These are phyloP conservation scores for Grifola frondosa DNA, from an alignment of 1,284 basidiomycete genomes.

Conservation along the genomic window DNA sequence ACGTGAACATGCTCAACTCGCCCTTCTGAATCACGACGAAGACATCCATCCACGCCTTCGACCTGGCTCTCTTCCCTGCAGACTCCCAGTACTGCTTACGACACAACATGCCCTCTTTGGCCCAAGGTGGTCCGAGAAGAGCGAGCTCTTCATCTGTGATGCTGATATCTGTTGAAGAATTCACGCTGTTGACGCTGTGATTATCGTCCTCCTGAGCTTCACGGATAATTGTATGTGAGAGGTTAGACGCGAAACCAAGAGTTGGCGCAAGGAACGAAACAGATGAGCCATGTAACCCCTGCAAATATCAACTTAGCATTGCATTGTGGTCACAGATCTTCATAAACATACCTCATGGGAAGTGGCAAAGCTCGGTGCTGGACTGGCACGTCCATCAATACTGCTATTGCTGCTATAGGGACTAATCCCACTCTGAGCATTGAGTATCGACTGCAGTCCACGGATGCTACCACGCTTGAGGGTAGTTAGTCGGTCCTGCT, in stretches of 20 bases:
- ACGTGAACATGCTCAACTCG: constrained; percentile 92
- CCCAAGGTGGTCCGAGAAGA: constrained; percentile 94
- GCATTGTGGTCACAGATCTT: background rate
- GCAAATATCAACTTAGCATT: constrained; percentile 18
- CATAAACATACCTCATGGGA: constrained; percentile 69
- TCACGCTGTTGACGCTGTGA: constrained; percentile 64
- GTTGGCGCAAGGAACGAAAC: constrained; percentile 70
- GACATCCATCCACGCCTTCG: constrained; percentile 88
- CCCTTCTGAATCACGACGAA: constrained; percentile 96
- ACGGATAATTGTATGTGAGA: constrained; percentile 94
- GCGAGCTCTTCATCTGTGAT: constrained; percentile 94
- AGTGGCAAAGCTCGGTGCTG: constrained; percentile 85
- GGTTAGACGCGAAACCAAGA: constrained; percentile 92
- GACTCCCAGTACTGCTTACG: constrained; percentile 95
- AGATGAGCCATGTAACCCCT: constrained; percentile 36
- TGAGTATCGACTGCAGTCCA: constrained; percentile 78
- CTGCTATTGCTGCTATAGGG: constrained; percentile 81
- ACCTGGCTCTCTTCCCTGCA: constrained; percentile 77
- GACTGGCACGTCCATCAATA: constrained; percentile 83
- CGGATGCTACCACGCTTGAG: constrained; percentile 88
- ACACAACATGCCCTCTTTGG: constrained; percentile 94
- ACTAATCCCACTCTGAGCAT: constrained; percentile 54
- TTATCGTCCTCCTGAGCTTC: constrained; percentile 92
- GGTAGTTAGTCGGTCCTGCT: constrained; percentile 70
- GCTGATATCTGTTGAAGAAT: constrained; percentile 67